Evolutionary conservation across 306 rosid genomes (phyloP).

Genomic region (Inga oerstediana): DNA sequence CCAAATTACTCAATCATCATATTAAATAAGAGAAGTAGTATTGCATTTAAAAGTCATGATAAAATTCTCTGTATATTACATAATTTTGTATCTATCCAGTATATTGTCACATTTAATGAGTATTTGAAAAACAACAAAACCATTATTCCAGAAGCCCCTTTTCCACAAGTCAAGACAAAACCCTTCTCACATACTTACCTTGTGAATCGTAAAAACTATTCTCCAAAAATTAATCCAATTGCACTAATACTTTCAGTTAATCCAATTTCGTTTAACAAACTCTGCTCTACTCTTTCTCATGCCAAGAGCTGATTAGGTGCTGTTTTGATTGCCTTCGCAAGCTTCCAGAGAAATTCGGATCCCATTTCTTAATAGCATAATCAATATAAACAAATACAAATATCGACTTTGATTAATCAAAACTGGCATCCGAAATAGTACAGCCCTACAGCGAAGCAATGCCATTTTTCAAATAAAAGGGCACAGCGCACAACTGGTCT

Average conservation of each 20-base stretch:
- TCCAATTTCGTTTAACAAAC: background rate
- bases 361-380: background rate
- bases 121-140: too few species aligned
- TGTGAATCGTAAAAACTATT: too few species aligned
- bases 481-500: slow-evolving; percentile 13
- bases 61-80: background rate
- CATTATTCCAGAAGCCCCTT: too few species aligned
- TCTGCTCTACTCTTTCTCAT: background rate
- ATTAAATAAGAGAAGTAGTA: too few species aligned
- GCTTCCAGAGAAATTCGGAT: background rate
- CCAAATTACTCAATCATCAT: too few species aligned
- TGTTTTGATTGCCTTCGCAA: background rate
- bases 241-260: background rate
- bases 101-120: background rate
- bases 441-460: background rate
- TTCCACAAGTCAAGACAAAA: too few species aligned
- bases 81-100: too few species aligned
- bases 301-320: background rate
- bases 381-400: slow-evolving; percentile 2
- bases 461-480: background rate
- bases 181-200: too few species aligned
- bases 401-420: background rate
- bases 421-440: slow-evolving; percentile 5
- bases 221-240: too few species aligned
- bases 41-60: background rate